Conservation (phyloP, 2,329 filamentous ascomycete species). For the Leptographium radiaticola region DNA sequence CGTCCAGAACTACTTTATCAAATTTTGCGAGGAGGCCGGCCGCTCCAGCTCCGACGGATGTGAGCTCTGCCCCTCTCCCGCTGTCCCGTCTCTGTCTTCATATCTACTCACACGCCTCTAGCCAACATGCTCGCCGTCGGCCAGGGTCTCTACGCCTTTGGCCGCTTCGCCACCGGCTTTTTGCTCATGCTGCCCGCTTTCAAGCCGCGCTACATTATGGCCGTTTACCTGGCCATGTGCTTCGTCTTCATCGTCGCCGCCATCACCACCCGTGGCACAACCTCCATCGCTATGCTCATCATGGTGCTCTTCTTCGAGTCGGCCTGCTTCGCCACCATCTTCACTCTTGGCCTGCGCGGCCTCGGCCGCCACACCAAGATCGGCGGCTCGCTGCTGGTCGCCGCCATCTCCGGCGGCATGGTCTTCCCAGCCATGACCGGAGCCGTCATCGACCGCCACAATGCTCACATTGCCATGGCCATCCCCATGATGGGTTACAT, state of each 20-base stretch:
- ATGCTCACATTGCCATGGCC: constrained; percentile 16
- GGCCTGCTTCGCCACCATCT: constrained; percentile 46
- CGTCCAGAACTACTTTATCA: constrained; percentile 38
- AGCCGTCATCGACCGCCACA: constrained; percentile 17
- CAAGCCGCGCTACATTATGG: constrained; percentile 41
- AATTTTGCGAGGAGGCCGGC: constrained; percentile 25
- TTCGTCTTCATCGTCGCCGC: constrained; percentile 41
- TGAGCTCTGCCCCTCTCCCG: constrained; percentile 5
- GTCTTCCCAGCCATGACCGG: constrained; percentile 41
- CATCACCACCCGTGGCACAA: constrained; percentile 36
- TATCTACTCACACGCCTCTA: constrained; percentile 7
- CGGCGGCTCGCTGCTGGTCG: constrained; percentile 39
- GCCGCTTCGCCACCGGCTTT: constrained; percentile 41
- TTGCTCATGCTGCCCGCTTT: constrained; percentile 37
- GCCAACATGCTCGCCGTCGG: constrained; percentile 44
- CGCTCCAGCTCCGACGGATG: constrained; percentile 10
- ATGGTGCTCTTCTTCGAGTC: constrained; percentile 43
- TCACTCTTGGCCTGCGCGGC: constrained; percentile 43
- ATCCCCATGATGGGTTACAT: constrained; percentile 19
- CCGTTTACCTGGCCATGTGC: constrained; percentile 35
- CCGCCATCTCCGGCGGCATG: constrained; percentile 40
- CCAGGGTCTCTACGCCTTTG: constrained; percentile 46
- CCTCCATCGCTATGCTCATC: constrained; percentile 41
- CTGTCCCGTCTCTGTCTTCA: background rate
- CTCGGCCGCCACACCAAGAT: constrained; percentile 42